Percentiles rank a stretch among this genome's conserved stretches.
Evolutionary conservation across 192 early-diverging fungal genomes (phyloP).

Genomic region (Coemansia sp.): DNA sequence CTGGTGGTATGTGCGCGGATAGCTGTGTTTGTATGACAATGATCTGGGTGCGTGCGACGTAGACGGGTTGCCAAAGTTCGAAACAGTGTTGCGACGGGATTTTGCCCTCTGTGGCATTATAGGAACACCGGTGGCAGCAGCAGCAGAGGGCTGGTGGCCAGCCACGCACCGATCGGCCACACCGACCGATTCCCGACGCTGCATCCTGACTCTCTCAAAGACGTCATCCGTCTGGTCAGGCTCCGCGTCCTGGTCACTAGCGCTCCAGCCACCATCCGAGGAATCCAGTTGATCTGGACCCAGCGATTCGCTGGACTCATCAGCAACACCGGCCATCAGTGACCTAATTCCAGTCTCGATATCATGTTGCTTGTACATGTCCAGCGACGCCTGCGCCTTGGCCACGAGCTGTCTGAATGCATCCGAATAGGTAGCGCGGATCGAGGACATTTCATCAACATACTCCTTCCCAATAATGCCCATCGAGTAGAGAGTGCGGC

Average conservation of each 20-base stretch:
- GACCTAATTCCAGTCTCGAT: conserved; percentile 40
- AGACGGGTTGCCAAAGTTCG: not conserved
- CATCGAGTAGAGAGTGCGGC: conserved; percentile 82
- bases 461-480: conserved; percentile 78
- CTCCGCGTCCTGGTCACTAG: conserved; percentile 1
- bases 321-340: conserved; percentile 32
- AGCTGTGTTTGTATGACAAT: not conserved
- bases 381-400: conserved; percentile 65
- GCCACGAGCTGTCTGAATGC: conserved; percentile 84
- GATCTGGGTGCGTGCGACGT: not conserved
- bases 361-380: conserved; percentile 56
- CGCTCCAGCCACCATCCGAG: conserved; percentile 11
- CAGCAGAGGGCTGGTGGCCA: not conserved
- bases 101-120: not conserved
- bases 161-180: not conserved
- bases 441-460: conserved; percentile 80
- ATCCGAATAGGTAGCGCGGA: conserved; percentile 81
- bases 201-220: not conserved
- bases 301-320: conserved; percentile 6
- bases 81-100: conserved; percentile 4
- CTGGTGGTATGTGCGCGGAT: not conserved
- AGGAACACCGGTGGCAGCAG: not conserved
- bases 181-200: not conserved
- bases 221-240: not conserved
- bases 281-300: conserved; percentile 21